Evolutionary conservation across 208 protist genomes (phyloP).

Genomic region (Acanthamoeba triangularis): DNA sequence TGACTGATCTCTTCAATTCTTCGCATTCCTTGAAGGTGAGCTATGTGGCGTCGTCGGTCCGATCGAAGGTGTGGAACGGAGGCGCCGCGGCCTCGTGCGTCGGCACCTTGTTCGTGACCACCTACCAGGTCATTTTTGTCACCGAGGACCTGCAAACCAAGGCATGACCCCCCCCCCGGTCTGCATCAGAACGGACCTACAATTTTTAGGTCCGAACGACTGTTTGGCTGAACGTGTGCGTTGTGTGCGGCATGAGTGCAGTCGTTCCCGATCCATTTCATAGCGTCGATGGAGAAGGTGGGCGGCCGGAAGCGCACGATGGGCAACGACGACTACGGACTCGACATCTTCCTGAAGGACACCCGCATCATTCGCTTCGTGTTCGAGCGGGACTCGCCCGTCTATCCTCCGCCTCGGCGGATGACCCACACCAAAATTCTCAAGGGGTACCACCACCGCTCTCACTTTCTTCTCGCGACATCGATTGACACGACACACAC

Average conservation of each 20-base stretch:
- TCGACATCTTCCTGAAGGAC: conserved; percentile 70
- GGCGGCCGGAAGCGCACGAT: conserved; percentile 43
- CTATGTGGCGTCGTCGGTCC: conserved; percentile 14
- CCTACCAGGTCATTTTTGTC: conserved; percentile 59
- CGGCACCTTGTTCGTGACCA: conserved; percentile 49
- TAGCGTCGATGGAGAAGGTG: conserved; percentile 63
- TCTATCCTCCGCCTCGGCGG: conserved; percentile 51
- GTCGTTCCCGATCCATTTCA: conserved; percentile 22
- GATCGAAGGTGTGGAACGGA: conserved; percentile 31
- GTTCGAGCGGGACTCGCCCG: conserved; percentile 46
- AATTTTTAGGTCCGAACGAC: not conserved
- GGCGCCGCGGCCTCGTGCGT: not conserved
- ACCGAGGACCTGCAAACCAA: conserved; percentile 32
- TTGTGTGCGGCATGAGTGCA: not conserved
- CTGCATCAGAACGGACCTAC: not conserved
- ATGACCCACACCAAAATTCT: conserved; percentile 58
- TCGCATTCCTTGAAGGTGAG: not conserved
- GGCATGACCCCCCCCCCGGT: not conserved
- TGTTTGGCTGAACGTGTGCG: not conserved
- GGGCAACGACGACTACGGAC: conserved; percentile 57
- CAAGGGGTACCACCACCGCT: not conserved
- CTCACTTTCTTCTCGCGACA: not conserved
- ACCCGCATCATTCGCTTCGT: conserved; percentile 50
- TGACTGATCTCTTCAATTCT: not conserved
- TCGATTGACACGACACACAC: not conserved